These are phyloP conservation scores for Stagonosporopsis chrysanthemi DNA, from an alignment of 2,329 filamentous ascomycete genomes.

Conservation along the genomic window DNA sequence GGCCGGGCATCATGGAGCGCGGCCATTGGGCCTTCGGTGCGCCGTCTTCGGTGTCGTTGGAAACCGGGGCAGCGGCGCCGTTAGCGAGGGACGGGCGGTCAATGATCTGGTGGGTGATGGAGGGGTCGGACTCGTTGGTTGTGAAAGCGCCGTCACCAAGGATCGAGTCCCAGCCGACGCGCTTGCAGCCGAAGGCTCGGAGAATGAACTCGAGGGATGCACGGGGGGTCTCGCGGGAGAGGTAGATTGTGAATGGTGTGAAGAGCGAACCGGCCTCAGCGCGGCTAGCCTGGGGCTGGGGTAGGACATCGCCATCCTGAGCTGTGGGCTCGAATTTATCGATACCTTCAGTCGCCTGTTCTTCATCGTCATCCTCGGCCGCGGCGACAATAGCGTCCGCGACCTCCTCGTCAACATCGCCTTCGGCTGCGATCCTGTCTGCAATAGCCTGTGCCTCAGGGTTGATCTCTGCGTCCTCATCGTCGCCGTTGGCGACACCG, in stretches of 20 bases:
- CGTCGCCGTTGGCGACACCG: constrained; percentile 37
- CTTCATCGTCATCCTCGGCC: constrained; percentile 39
- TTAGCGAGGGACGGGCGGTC: constrained; percentile 77
- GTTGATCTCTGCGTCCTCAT: constrained; percentile 38
- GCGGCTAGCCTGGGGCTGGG: constrained; percentile 75
- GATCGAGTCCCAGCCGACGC: constrained; percentile 92
- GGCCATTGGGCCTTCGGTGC: constrained; percentile 55
- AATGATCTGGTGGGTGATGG: constrained; percentile 95
- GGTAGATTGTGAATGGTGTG: constrained; percentile 85
- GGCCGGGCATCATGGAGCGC: constrained; percentile 83
- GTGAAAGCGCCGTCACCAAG: constrained; percentile 93
- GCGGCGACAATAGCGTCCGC: constrained; percentile 18
- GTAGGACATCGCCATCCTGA: constrained; percentile 83
- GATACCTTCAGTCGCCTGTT: constrained; percentile 62
- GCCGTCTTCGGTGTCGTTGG: constrained; percentile 63
- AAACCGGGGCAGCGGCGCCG: constrained; percentile 50
- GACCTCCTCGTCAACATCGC: constrained; percentile 52
- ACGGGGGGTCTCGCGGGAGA: constrained; percentile 91
- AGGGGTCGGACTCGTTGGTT: constrained; percentile 82
- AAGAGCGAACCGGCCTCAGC: constrained; percentile 79
- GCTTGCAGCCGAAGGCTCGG: constrained; percentile 92
- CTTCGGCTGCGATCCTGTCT: constrained; percentile 52
- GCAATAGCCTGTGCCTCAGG: constrained; percentile 58
- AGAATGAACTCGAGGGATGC: constrained; percentile 92
- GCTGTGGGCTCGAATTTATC: constrained; percentile 91